Conservation (phyloP, 805 yeast species). For the Kazachstania bromeliacearum region DNA sequence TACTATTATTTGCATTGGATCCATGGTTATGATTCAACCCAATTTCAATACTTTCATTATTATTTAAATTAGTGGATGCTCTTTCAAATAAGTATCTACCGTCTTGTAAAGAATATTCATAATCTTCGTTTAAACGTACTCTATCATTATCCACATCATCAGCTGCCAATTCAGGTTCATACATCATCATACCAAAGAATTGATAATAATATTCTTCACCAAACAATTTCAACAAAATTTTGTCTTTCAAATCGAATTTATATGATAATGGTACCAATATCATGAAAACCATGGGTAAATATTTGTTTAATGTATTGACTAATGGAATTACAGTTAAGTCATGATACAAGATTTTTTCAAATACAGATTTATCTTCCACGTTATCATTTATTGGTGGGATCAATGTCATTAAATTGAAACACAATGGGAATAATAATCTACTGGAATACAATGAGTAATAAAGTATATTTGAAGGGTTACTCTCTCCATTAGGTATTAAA, state of each 20-base stretch:
- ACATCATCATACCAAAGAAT: slow-evolving; percentile 26
- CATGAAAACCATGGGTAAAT: slow-evolving; percentile 23
- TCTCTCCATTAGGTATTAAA: slow-evolving; percentile 25
- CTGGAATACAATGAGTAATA: slow-evolving; percentile 28
- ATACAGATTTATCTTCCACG: slow-evolving; percentile 13
- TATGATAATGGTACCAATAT: slow-evolving; percentile 18
- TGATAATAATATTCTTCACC: slow-evolving; percentile 29
- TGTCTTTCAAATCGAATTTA: slow-evolving; percentile 24
- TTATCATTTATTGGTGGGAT: slow-evolving; percentile 12
- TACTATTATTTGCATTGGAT: no score
- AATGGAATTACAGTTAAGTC: slow-evolving; percentile 24
- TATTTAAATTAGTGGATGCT: no score
- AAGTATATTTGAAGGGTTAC: slow-evolving; percentile 27
- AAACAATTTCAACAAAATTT: slow-evolving; percentile 20
- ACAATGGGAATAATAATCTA: slow-evolving; percentile 27
- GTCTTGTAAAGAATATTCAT: slow-evolving; percentile 28
- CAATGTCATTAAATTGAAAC: slow-evolving; percentile 26
- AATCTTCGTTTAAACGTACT: slow-evolving; percentile 35
- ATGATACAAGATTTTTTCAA: slow-evolving; percentile 19
- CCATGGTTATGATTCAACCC: no score
- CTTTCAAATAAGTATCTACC: slow-evolving; percentile 27
- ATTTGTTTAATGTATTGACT: slow-evolving; percentile 20
- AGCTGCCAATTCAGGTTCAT: slow-evolving; percentile 1
- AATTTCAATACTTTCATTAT: no score
- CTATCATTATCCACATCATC: slow-evolving; percentile 6